Evolutionary conservation across 768 basidiomycete species (phyloP).

Genomic region (Psilocybe tampanensis): DNA sequence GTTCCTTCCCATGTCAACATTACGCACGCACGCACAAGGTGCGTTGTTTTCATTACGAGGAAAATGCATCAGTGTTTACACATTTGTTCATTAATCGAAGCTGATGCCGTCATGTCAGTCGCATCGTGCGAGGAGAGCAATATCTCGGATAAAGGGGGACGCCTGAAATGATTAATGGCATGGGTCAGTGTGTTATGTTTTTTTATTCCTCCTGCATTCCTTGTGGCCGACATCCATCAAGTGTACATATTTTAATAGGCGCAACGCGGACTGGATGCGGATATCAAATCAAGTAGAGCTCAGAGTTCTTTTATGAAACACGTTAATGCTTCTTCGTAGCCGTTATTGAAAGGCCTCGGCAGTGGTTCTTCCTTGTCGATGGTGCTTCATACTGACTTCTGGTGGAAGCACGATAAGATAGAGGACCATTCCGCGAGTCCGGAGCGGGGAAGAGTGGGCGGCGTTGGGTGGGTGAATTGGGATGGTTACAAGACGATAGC

Average conservation of each 20-base stretch:
- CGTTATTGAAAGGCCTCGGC: constrained; percentile 1
- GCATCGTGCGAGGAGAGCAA: background rate
- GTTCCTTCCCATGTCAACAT: constrained; percentile 2
- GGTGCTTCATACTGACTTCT: background rate
- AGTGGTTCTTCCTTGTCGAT: constrained; percentile 4
- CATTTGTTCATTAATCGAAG: constrained; percentile 4
- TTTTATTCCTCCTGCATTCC: background rate
- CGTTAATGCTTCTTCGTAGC: constrained; percentile 5
- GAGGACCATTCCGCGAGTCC: constrained; percentile 7
- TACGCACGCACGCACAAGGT: background rate
- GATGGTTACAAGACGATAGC: constrained; percentile 20
- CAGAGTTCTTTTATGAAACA: constrained; percentile 8
- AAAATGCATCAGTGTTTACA: background rate
- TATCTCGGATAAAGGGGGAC: constrained; percentile 3
- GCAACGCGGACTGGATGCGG: constrained; percentile 17
- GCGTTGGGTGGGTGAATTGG: constrained; percentile 16
- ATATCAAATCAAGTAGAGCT: constrained; percentile 10
- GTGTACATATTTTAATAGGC: constrained; percentile 7
- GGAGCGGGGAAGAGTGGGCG: constrained; percentile 10
- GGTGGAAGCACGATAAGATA: constrained; percentile 21
- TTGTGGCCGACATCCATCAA: background rate
- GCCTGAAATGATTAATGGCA: background rate
- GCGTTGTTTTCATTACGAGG: constrained; percentile 1
- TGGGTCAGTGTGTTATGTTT: constrained; percentile 1
- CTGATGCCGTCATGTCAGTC: background rate